A percentile compares a stretch with the other conserved stretches of the same genome.
These are phyloP conservation scores for Poa annua DNA, from an alignment of 176 grass and related monocot genomes.

Conservation along the genomic window DNA sequence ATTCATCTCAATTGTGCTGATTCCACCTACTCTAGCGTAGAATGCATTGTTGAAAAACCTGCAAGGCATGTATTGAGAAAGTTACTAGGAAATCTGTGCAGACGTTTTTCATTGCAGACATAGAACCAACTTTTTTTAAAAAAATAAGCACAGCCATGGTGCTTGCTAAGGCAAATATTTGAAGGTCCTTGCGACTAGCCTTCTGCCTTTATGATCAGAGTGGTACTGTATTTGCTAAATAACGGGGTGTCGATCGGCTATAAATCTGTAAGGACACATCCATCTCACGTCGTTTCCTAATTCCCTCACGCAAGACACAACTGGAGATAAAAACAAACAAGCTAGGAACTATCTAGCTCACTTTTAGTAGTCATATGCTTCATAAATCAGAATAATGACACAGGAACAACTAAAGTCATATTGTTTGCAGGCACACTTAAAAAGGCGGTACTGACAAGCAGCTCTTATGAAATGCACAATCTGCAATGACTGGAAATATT, in stretches of 20 bases:
- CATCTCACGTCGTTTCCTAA: no score
- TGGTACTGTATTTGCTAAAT: no score
- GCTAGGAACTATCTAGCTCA: not conserved
- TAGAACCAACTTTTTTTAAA: not conserved
- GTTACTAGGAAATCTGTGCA: not conserved
- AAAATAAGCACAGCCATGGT: not conserved
- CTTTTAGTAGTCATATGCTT: constrained; percentile 17
- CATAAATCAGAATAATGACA: constrained; percentile 8
- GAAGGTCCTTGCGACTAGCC: no score
- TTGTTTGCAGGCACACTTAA: not conserved
- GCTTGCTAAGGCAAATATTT: no score
- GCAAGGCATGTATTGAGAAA: constrained; percentile 15
- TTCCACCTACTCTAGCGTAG: constrained; percentile 83
- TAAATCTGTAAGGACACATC: no score
- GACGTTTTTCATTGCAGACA: not conserved
- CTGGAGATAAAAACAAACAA: no score
- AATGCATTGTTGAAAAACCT: constrained; percentile 95
- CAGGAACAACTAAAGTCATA: not conserved
- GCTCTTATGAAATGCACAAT: constrained; percentile 21
- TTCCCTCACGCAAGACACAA: no score
- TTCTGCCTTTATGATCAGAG: no score
- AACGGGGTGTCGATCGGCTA: no score
- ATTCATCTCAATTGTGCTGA: constrained; percentile 87
- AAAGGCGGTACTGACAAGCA: not conserved
- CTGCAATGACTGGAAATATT: not conserved